Evolutionary conservation across 495 filamentous ascomycete species (phyloP).

Genomic region (Aspergillus taichungensis): DNA sequence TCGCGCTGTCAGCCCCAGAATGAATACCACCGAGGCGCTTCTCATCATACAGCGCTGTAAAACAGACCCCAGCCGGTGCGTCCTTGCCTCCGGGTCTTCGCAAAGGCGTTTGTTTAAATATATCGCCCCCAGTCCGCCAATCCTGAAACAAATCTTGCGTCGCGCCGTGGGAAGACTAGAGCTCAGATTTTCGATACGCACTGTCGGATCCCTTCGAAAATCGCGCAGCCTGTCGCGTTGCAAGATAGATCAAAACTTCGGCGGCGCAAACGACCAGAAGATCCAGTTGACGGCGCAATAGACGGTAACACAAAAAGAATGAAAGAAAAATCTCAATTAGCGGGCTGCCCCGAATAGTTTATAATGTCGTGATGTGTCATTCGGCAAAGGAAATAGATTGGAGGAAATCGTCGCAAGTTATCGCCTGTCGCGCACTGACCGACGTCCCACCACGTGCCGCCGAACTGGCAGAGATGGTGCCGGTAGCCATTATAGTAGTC

Average conservation of each 20-base stretch:
- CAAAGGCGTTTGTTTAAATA: background rate
- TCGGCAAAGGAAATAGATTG: constrained; percentile 7
- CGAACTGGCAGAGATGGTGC: constrained; percentile 2
- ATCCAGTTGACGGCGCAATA: too few species aligned
- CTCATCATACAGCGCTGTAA: background rate
- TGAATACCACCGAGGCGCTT: constrained; percentile 1
- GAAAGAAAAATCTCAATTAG: constrained; percentile 23
- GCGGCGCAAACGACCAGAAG: too few species aligned
- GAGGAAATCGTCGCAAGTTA: background rate
- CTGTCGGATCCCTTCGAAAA: too few species aligned
- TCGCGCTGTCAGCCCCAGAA: constrained; percentile 19
- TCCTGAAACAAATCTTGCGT: too few species aligned
- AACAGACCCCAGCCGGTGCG: too few species aligned
- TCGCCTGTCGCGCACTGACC: constrained; percentile 1
- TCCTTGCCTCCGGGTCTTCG: background rate
- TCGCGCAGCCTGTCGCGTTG: too few species aligned
- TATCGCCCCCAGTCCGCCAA: too few species aligned
- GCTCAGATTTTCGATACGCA: too few species aligned
- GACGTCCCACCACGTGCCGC: background rate
- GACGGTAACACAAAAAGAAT: constrained; percentile 11
- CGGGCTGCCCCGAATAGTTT: constrained; percentile 29
- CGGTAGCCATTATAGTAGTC: constrained; percentile 1
- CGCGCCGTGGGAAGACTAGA: too few species aligned
- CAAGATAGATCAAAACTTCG: too few species aligned
- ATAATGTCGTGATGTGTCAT: constrained; percentile 17